phyloP scores from a whole-genome alignment of 2,329 filamentous ascomycete genomes.

The Neofusicoccum kwambonambiense region DNA sequence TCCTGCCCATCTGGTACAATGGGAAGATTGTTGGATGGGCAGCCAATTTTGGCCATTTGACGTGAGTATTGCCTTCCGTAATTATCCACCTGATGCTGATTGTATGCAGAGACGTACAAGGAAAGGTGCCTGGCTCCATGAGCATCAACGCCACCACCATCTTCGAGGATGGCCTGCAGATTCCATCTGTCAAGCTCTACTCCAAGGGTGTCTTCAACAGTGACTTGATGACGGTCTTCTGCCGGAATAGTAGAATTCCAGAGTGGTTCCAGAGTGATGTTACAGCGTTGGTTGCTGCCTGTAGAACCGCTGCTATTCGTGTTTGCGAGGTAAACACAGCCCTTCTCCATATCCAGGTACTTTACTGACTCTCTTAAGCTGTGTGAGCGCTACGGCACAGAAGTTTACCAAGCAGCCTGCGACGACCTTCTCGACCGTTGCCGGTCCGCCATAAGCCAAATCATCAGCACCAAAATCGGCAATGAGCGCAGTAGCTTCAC shows the following conservation, averaged over 20 bases:
- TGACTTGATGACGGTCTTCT: conserved; percentile 46
- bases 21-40: conserved; percentile 49
- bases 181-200: conserved; percentile 51
- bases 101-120: conserved; percentile 31
- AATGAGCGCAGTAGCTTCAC: conserved; percentile 45
- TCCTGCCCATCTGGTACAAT: conserved; percentile 49
- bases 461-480: conserved; percentile 48
- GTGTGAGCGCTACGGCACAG: conserved; percentile 44
- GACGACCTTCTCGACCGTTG: conserved; percentile 47
- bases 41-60: conserved; percentile 53
- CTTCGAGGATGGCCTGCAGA: conserved; percentile 52
- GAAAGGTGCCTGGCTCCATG: conserved; percentile 52
- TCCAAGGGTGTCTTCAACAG: conserved; percentile 44
- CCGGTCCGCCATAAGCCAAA: conserved; percentile 44
- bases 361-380: conserved; percentile 24
- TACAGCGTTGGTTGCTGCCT: conserved; percentile 48
- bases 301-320: conserved; percentile 45
- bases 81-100: neutral
- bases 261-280: conserved; percentile 52
- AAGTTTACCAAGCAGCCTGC: conserved; percentile 48
- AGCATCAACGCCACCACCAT: conserved; percentile 49
- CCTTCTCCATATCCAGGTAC: rapidly evolving
- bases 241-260: conserved; percentile 49
- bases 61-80: conserved; percentile 31
- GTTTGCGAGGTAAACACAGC: conserved; percentile 36